Conservation (phyloP, 2,329 filamentous ascomycete species). For the Trichoderma asperellum region DNA sequence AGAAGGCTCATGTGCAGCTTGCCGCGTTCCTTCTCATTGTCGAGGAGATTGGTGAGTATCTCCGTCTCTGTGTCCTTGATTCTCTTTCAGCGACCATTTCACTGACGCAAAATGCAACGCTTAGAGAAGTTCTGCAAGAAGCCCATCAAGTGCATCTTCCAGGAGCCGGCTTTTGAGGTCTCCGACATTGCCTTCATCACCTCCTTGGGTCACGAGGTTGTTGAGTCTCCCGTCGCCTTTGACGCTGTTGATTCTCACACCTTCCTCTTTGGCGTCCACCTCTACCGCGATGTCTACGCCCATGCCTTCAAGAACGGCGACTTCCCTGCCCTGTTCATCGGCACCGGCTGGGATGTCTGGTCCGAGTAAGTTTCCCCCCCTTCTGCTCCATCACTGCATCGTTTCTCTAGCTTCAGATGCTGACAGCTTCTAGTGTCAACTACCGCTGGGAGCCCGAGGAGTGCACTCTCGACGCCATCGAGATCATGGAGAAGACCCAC, state of each 20-base stretch:
- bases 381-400: not conserved
- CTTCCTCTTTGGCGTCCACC: constrained; percentile 66
- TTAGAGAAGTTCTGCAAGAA: not conserved
- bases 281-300: constrained; percentile 59
- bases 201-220: constrained; percentile 45
- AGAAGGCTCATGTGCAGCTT: constrained; percentile 56
- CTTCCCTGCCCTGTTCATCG: constrained; percentile 60
- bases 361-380: constrained; percentile 47
- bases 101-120: not conserved
- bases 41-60: constrained; percentile 46
- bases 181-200: constrained; percentile 56
- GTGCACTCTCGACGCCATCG: not conserved
- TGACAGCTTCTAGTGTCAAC: not conserved
- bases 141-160: constrained; percentile 51
- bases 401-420: not conserved
- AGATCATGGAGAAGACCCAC: constrained; percentile 31
- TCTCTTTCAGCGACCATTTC: not conserved
- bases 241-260: constrained; percentile 51
- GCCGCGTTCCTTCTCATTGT: constrained; percentile 55
- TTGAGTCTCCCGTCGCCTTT: constrained; percentile 58
- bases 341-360: constrained; percentile 58
- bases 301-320: constrained; percentile 48
- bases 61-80: not conserved
- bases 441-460: not conserved
- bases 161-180: constrained; percentile 57